Evolutionary conservation across 116 monocot species (phyloP), one percentile per base, ranked within the genome.

Genomic region (Cymodocea nodosa): DNA sequence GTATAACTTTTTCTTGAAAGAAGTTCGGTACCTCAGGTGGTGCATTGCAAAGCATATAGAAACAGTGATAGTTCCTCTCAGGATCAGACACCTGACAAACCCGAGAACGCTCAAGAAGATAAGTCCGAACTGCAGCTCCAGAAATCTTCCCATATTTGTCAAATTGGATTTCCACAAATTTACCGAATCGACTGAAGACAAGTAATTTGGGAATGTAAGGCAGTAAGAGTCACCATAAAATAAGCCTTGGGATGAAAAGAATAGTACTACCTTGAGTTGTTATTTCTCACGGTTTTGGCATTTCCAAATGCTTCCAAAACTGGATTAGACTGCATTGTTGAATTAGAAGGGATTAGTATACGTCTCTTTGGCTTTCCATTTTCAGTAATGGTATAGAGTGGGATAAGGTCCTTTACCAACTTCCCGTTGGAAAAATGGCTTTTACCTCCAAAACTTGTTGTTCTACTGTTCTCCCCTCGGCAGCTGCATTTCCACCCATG

Each of bases 301-400:
- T 94, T 94, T 50, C 94, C 94, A 72, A 95, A 95, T 79, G 95
- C 95, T 85, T 95, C 95, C 56, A 95, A 60, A 53, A 95, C 95
- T 49, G 95, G 95, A 82, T 95, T 95, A 35, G 95, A 95, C 95
- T 95, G 84, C 23, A 64, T 23, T 22, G 23, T 64, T 39, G 37
- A 62, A 18, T n/a, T 35, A 62, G 37, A 62, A 37, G n/a, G 15
- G n/a, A 62, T 9, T 16, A 2, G 16, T 35, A 61, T 36, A 17
- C 15, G 18, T n/a, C n/a, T 15, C 36, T 4, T 39, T 39, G 18
- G 37, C 39, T 62, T 62, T 37, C n/a, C 17, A 62, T 17, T 62
- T 62, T 62, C 37, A 3, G 6, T n/a, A 16, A 44, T 10, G 8
- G 44, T 44, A 44, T 44, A 8, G 12, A 10, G 3, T 44, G 44